A percentile compares a stretch with the other conserved stretches of the same genome.
Conservation (phyloP, 176 grass and related monocot genomes). For the Oryza rufipogon region DNA sequence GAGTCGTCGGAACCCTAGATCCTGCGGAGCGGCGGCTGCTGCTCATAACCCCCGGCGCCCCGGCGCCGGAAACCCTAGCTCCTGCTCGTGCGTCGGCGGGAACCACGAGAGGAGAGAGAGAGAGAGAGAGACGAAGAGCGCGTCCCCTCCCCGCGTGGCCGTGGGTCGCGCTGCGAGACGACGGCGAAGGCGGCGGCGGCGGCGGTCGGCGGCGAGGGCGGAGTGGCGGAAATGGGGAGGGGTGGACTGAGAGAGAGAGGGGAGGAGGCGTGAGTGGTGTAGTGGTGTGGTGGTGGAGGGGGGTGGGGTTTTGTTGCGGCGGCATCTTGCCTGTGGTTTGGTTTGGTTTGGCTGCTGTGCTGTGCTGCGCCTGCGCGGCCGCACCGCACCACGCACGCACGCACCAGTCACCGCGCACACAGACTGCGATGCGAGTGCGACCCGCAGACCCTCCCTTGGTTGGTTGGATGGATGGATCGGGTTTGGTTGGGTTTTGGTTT, state of each 20-base stretch:
- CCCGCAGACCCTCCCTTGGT: too few species aligned
- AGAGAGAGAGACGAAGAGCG: background rate
- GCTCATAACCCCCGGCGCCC: conserved; percentile 67
- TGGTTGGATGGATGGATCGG: background rate
- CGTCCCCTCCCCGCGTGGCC: background rate
- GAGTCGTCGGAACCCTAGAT: conserved; percentile 90
- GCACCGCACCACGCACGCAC: background rate
- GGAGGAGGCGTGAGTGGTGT: background rate
- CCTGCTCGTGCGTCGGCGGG: conserved; percentile 11
- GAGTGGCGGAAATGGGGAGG: background rate
- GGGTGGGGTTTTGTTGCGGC: conserved; percentile 30
- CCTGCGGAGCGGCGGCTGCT: conserved; percentile 61
- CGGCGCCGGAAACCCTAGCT: conserved; percentile 71
- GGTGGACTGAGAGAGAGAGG: conserved; percentile 10
- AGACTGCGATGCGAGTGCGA: background rate
- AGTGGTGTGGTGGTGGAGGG: conserved; percentile 12
- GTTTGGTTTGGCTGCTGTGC: conserved; percentile 25
- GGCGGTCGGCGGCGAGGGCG: conserved; percentile 37
- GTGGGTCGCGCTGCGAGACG: background rate
- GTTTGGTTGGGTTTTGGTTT: background rate
- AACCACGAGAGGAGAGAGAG: background rate
- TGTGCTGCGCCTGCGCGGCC: background rate
- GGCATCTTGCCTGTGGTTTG: background rate
- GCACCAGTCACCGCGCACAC: background rate
- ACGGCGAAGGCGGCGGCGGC: background rate